Percentiles rank a stretch among this genome's conserved stretches.
These are phyloP conservation scores for Aspergillus saccharolyticus DNA, from an alignment of 495 filamentous ascomycete genomes.

Conservation along the genomic window DNA sequence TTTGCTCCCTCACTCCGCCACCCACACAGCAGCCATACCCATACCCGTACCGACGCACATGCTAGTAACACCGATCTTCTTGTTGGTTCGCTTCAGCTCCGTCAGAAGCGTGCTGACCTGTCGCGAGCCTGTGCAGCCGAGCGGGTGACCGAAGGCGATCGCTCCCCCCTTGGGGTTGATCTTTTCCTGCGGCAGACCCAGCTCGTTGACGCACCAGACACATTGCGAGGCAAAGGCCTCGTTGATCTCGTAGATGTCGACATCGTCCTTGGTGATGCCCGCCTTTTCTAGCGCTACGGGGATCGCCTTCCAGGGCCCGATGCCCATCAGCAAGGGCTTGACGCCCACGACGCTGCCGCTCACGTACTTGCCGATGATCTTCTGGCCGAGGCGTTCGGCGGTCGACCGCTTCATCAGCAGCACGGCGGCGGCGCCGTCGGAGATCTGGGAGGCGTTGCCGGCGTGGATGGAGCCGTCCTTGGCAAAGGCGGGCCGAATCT, in stretches of 20 bases:
- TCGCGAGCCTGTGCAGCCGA: slow-evolving; percentile 89
- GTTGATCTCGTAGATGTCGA: slow-evolving; percentile 98
- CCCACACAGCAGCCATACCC: slow-evolving; percentile 96
- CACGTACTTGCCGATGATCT: slow-evolving; percentile 87
- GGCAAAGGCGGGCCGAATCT: slow-evolving; percentile 88
- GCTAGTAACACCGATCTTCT: slow-evolving; percentile 85
- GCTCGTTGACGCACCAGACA: slow-evolving; percentile 86
- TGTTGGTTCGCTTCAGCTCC: slow-evolving; percentile 73
- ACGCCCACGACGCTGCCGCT: slow-evolving; percentile 81
- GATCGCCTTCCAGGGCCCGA: slow-evolving; percentile 95
- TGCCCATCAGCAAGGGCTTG: slow-evolving; percentile 88
- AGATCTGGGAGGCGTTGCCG: slow-evolving; percentile 92
- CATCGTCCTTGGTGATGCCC: slow-evolving; percentile 80
- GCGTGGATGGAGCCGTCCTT: slow-evolving; percentile 93
- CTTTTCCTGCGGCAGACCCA: slow-evolving; percentile 70
- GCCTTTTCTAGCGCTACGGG: slow-evolving; percentile 84
- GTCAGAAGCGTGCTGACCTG: slow-evolving; percentile 90
- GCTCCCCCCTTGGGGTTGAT: slow-evolving; percentile 97
- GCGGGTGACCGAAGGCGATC: slow-evolving; percentile 96
- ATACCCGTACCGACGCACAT: slow-evolving; percentile 98
- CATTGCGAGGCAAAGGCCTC: slow-evolving; percentile 97
- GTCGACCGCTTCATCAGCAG: slow-evolving; percentile 93
- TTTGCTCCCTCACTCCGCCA: slow-evolving; percentile 59
- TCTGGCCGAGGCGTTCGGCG: slow-evolving; percentile 80
- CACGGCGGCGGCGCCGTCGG: slow-evolving; percentile 92